Conservation (phyloP, 371 early-diverging fungal species). For the Rhizomucor pusillus region DNA sequence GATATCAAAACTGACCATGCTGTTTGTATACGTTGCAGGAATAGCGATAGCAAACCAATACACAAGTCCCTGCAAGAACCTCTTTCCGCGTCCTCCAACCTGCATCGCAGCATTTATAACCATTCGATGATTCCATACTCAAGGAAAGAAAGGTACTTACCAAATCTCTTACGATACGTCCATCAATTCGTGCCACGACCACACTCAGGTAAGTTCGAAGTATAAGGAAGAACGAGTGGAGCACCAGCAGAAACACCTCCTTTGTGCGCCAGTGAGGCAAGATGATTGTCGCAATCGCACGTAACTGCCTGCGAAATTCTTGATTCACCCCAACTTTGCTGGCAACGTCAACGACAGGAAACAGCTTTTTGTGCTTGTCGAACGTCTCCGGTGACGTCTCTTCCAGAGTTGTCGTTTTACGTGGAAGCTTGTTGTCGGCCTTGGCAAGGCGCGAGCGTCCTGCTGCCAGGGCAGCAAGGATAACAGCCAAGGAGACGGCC, state of each 20-base stretch:
- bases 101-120: neutral
- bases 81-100: slow-evolving; percentile 39
- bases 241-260: slow-evolving; percentile 73
- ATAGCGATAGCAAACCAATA: slow-evolving; percentile 96
- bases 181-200: slow-evolving; percentile 91
- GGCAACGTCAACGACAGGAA: slow-evolving; percentile 27
- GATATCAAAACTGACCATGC: slow-evolving; percentile 67
- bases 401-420: slow-evolving; percentile 6
- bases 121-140: neutral
- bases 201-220: slow-evolving; percentile 91
- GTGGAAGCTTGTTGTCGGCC: neutral
- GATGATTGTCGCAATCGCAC: slow-evolving; percentile 66
- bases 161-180: slow-evolving; percentile 89
- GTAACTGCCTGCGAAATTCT: slow-evolving; percentile 68
- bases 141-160: slow-evolving; percentile 40
- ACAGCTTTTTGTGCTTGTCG: slow-evolving; percentile 21
- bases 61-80: slow-evolving; percentile 51
- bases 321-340: slow-evolving; percentile 64
- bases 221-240: slow-evolving; percentile 87
- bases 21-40: slow-evolving; percentile 97
- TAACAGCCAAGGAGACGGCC: slow-evolving; percentile 13
- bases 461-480: slow-evolving; percentile 10
- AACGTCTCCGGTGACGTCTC: slow-evolving; percentile 16
- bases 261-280: slow-evolving; percentile 73
- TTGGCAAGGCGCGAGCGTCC: slow-evolving; percentile 8